phyloP scores from a whole-genome alignment of 495 filamentous ascomycete genomes.

The Rhypophila decipiens region DNA sequence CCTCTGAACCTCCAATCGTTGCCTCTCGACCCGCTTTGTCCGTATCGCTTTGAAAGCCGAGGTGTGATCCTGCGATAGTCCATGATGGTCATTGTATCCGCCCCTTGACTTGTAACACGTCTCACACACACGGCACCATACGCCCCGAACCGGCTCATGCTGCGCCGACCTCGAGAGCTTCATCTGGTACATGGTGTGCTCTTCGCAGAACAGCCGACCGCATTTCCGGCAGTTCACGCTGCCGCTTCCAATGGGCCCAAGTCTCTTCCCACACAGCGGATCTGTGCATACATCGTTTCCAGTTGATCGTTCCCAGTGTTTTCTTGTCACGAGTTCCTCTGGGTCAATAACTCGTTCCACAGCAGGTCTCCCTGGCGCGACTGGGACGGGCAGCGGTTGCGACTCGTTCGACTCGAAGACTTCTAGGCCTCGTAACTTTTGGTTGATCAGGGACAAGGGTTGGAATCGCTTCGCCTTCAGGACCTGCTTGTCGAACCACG shows the following conservation, averaged over 20 bases:
- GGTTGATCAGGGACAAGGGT: slow-evolving; percentile 75
- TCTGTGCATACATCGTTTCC: slow-evolving; percentile 79
- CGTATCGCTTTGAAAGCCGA: slow-evolving; percentile 59
- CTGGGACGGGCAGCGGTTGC: slow-evolving; percentile 13
- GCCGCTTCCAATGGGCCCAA: slow-evolving; percentile 73
- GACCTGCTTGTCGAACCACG: slow-evolving; percentile 96
- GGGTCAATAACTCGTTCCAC: slow-evolving; percentile 57
- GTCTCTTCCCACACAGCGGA: slow-evolving; percentile 70
- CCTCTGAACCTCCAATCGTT: slow-evolving; percentile 76
- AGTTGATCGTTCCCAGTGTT: slow-evolving; percentile 78
- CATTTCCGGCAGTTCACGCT: slow-evolving; percentile 90
- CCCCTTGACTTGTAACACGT: slow-evolving; percentile 96
- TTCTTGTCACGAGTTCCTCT: slow-evolving; percentile 78
- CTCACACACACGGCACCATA: slow-evolving; percentile 94
- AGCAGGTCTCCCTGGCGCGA: slow-evolving; percentile 19
- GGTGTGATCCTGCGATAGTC: slow-evolving; percentile 62
- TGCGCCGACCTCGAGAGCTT: slow-evolving; percentile 85
- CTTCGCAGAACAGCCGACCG: slow-evolving; percentile 89
- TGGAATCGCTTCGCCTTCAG: slow-evolving; percentile 94
- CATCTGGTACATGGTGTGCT: slow-evolving; percentile 99
- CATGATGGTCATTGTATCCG: slow-evolving; percentile 88
- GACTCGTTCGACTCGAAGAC: slow-evolving; percentile 93
- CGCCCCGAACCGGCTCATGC: slow-evolving; percentile 85
- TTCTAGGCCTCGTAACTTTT: slow-evolving; percentile 94
- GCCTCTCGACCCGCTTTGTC: slow-evolving; percentile 73